These are phyloP conservation scores for Camelina hispida DNA, from an alignment of 345 rosid species.

Conservation along the genomic window DNA sequence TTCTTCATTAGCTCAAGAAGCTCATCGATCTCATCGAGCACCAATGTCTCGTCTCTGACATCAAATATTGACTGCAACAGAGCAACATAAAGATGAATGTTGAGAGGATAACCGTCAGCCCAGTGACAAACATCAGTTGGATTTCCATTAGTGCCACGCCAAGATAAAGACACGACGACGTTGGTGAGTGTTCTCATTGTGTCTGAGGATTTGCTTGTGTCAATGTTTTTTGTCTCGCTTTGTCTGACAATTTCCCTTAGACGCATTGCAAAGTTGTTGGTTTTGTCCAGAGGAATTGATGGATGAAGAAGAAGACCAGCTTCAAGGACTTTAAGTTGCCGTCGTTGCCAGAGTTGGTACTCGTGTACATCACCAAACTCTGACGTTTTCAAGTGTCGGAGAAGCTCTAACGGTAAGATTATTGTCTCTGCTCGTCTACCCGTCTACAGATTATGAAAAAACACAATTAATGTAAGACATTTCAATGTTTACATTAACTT, in stretches of 20 bases:
- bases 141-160: conserved; percentile 68
- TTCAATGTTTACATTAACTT: conserved; percentile 9
- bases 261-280: conserved; percentile 59
- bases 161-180: conserved; percentile 68
- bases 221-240: conserved; percentile 55
- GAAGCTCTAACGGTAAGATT: conserved; percentile 86
- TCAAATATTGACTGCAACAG: conserved; percentile 79
- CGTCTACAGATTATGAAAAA: conserved; percentile 46
- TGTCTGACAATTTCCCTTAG: conserved; percentile 64
- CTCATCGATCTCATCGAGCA: conserved; percentile 91
- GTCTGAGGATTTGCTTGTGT: conserved; percentile 75
- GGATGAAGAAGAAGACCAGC: conserved; percentile 80
- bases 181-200: conserved; percentile 70
- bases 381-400: conserved; percentile 78
- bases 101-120: conserved; percentile 95
- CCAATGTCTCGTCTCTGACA: conserved; percentile 73
- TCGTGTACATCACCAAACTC: conserved; percentile 75
- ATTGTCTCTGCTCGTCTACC: conserved; percentile 87
- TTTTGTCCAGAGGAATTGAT: conserved; percentile 65
- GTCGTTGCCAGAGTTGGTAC: conserved; percentile 82
- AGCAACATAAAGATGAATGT: conserved; percentile 64
- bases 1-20: conserved; percentile 86
- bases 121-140: conserved; percentile 85
- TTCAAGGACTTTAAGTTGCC: conserved; percentile 81
- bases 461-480: background rate